Evolutionary conservation across 1,284 basidiomycete species (phyloP), one percentile per base, ranked within the genome.

Genomic region (Ustilago loliicola): DNA sequence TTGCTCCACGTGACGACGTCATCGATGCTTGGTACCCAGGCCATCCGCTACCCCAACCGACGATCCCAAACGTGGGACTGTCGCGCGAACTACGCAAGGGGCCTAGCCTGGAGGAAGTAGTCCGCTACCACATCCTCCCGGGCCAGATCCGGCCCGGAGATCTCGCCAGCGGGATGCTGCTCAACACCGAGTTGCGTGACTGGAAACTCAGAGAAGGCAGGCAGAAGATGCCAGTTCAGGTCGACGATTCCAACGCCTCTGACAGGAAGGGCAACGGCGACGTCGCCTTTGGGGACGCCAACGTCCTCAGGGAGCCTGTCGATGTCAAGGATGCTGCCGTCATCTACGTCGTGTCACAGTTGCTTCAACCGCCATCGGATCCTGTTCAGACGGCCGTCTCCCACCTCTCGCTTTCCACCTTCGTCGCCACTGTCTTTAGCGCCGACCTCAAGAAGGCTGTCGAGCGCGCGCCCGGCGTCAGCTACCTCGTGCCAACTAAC

Each of bases 1-100:
- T 99, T 38, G 96, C 95, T 0, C 95, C 95, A 0, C 89, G 90
- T 45, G 94, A 98, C 86, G 94, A 97, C 66, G 93, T 95, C 5
- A 87, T 98, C 27, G 78, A 83, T 32, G 52, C 45, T 11, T 83
- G 80, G 80, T 66, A 54, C 27, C 42, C 42, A 29, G 42, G 53
- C 30, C 58, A 55, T 30, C 38, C 36, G 25, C 53, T 60, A 15
- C 62, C 54, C 21, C 38, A 48, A 27, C 50, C 25, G 10, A 9
- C 42, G 9, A 8, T 13, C 19, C 32, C 53, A 17, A 13, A 17
- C 6, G 15, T 7, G 27, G 42, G 47, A 8, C 17, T 45, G 2
- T 38, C 36, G 23, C 50, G 53, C 40, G 48, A 59, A 19, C 54
- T 60, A 10, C 66, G 66, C 45, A 71, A 70, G 29, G 58, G 67